Conservation (phyloP, 345 rosid species). For the Cardamine chenopodiifolia region DNA sequence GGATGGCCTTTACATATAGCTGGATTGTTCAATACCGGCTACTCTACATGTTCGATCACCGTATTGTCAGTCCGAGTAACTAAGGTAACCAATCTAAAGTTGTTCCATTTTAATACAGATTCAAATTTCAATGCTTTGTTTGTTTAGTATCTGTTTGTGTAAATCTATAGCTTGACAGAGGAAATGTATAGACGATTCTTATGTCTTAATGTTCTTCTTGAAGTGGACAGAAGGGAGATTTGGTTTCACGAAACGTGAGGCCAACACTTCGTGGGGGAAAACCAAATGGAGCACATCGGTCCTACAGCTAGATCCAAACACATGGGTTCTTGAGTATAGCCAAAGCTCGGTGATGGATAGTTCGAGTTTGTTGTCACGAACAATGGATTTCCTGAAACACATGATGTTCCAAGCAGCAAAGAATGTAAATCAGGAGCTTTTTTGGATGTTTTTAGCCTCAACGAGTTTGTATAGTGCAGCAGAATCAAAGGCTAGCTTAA, state of each 20-base stretch:
- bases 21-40: conserved; percentile 61
- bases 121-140: conserved; percentile 12
- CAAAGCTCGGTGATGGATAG: conserved; percentile 53
- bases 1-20: conserved; percentile 96
- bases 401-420: conserved; percentile 40
- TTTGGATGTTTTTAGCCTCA: conserved; percentile 31
- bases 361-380: conserved; percentile 50
- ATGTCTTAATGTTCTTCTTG: conserved; percentile 20
- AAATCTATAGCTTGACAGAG: neutral
- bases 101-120: neutral
- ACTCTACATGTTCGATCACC: conserved; percentile 58
- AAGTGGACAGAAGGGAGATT: conserved; percentile 74
- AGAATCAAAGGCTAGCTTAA: conserved; percentile 21
- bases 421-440: conserved; percentile 28
- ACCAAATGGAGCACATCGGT: conserved; percentile 58
- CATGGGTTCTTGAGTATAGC: conserved; percentile 78
- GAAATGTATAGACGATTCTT: neutral
- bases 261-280: conserved; percentile 59
- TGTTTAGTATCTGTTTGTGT: neutral
- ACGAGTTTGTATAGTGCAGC: conserved; percentile 25
- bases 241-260: conserved; percentile 51
- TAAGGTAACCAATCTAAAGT: conserved; percentile 50
- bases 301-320: conserved; percentile 71
- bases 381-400: conserved; percentile 50
- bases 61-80: conserved; percentile 79